phyloP scores from a whole-genome alignment of 1,139 yeast species.

The Casaregolazyma lundiana region DNA sequence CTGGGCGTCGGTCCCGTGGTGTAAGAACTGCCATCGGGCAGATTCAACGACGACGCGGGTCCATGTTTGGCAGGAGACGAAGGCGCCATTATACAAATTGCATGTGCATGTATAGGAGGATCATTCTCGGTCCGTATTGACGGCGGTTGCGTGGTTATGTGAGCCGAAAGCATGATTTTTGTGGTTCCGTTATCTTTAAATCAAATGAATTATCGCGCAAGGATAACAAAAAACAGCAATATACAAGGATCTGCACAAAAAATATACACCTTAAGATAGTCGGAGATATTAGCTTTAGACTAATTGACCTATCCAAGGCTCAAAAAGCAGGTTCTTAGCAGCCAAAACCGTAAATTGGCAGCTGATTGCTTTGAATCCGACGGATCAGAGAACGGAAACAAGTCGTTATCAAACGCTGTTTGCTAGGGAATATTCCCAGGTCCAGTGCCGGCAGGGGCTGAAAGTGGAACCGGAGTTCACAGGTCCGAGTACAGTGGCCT shows the following conservation, averaged over 20 bases:
- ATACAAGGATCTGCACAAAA: not conserved
- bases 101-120: not conserved
- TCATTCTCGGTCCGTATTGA: not conserved
- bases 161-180: not conserved
- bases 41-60: not conserved
- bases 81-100: not conserved
- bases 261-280: not conserved
- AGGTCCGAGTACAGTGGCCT: not conserved
- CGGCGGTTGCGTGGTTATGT: not conserved
- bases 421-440: not conserved
- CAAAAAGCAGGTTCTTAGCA: not conserved
- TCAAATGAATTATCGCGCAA: not conserved
- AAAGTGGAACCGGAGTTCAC: not conserved
- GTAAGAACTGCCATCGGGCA: constrained; percentile 1
- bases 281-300: not conserved
- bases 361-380: not conserved
- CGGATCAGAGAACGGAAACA: not conserved
- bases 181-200: not conserved
- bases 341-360: not conserved
- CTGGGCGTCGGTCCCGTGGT: constrained; percentile 7
- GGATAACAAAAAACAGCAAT: not conserved
- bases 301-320: not conserved
- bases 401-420: not conserved
- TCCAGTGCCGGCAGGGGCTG: not conserved
- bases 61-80: not conserved